Evolutionary conservation across 2,329 filamentous ascomycete genomes (phyloP), one percentile per base, ranked within the genome.

Genomic region (Alternaria triticina): DNA sequence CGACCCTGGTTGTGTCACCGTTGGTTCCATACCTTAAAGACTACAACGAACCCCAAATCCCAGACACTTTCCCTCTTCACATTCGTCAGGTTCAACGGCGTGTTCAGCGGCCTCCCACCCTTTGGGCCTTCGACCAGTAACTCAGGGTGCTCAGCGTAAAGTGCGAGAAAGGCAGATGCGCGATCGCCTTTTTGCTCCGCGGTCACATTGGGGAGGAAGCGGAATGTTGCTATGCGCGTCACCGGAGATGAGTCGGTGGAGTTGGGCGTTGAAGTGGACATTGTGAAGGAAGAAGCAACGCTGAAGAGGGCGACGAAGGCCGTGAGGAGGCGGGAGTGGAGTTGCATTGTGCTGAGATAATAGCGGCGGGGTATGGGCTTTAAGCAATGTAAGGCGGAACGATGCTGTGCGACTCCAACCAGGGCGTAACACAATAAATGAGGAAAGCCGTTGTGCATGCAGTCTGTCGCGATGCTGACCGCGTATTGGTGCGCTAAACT

Each of bases 1-100:
- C n/a, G n/a, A n/a, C n/a, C n/a, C n/a, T n/a, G 36, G 8, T 40
- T 1, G 36, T n/a, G n/a, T 17, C 23, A 47, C 11, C 13, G 6
- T n/a, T 20, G 9, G 47, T 25, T 30, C 11, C 63, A 30, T 59
- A 72, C 70, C 64, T 72, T 76, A 22, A 76, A 76, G 15, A 65
- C 61, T 23, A 72, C 70, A 13, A 74, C 51, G 45, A 76, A 74
- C 12, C 74, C 71, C 25, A 67, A 64, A 65, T 76, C 74, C 73
- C 73, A 73, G 0, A 28, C 65, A 22, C 45, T 61, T 43, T 73
- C 72, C 51, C 71, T 63, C 59, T 71, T 67, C 8, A 75, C 70
- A 28, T 68, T 61, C 13, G 69, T 73, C 56, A 75, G 20, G 3
- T 70, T 63, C 4, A 73, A 51, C 40, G 68, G 67, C 33, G 71